Conservation (phyloP, 1,139 yeast genomes). For the Magnusiomyces ingens region DNA sequence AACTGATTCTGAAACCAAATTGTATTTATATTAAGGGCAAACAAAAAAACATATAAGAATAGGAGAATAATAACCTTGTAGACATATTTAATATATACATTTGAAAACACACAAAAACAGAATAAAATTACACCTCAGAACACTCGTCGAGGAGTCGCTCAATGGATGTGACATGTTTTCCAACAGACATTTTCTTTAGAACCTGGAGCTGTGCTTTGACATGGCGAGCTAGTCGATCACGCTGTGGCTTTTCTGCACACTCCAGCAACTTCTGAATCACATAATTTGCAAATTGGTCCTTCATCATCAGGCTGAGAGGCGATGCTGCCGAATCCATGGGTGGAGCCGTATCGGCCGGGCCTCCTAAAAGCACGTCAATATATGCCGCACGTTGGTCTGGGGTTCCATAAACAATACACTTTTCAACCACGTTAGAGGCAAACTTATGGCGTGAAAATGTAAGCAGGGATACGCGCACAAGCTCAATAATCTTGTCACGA, state of each 20-base stretch:
- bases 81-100: too few species aligned
- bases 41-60: too few species aligned
- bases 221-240: slow-evolving; percentile 33
- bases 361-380: slow-evolving; percentile 51
- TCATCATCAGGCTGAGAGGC: slow-evolving; percentile 60
- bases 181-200: slow-evolving; percentile 42
- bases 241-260: slow-evolving; percentile 57
- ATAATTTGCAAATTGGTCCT: slow-evolving; percentile 95
- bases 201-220: slow-evolving; percentile 37
- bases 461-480: slow-evolving; percentile 56
- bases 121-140: too few species aligned
- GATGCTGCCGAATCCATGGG: slow-evolving; percentile 23
- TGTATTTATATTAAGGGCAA: too few species aligned
- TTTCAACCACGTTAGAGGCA: slow-evolving; percentile 96
- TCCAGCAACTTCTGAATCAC: slow-evolving; percentile 93
- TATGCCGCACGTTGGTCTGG: slow-evolving; percentile 54
- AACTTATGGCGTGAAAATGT: slow-evolving; percentile 88
- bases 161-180: slow-evolving; percentile 82
- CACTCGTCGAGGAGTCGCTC: slow-evolving; percentile 53
- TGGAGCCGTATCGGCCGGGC: slow-evolving; percentile 26
- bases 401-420: slow-evolving; percentile 73
- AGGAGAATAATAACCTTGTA: too few species aligned
- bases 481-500: slow-evolving; percentile 43
- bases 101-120: too few species aligned
- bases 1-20: too few species aligned